Evolutionary conservation across 768 basidiomycete species (phyloP).

Genomic region (Xerocomellus intermedius): DNA sequence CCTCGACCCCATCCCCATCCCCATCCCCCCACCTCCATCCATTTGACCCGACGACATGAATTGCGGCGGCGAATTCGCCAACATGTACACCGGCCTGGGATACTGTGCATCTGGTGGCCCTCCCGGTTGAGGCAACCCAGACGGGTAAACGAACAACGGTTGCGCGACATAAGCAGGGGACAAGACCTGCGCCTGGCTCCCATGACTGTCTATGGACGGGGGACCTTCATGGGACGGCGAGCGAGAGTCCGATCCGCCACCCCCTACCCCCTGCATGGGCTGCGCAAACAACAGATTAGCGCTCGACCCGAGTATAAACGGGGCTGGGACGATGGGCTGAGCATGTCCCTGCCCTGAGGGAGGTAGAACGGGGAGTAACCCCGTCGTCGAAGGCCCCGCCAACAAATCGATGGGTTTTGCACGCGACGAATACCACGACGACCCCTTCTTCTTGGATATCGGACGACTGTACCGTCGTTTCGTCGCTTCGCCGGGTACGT

Average conservation of each 20-base stretch:
- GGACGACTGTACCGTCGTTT: conserved; percentile 30
- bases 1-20: not conserved
- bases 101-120: conserved; percentile 21
- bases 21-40: conserved; percentile 7
- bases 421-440: conserved; percentile 30
- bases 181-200: conserved; percentile 25
- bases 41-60: conserved; percentile 20
- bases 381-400: conserved; percentile 33
- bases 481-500: conserved; percentile 40
- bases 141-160: conserved; percentile 30
- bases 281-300: conserved; percentile 31
- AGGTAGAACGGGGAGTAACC: conserved; percentile 23
- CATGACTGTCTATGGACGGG: conserved; percentile 33
- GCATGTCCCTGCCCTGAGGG: conserved; percentile 2
- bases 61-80: conserved; percentile 25
- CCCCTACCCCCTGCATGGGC: conserved; percentile 4
- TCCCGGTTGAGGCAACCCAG: conserved; percentile 31
- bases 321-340: conserved; percentile 17
- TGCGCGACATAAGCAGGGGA: conserved; percentile 32
- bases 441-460: conserved; percentile 24
- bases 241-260: conserved; percentile 20
- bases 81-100: conserved; percentile 31
- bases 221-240: conserved; percentile 33
- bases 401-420: conserved; percentile 30
- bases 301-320: conserved; percentile 33